Evolutionary conservation across 176 grass and related monocot species (phyloP), one percentile per base, ranked within the genome.

Genomic region (Luzula sylvatica): DNA sequence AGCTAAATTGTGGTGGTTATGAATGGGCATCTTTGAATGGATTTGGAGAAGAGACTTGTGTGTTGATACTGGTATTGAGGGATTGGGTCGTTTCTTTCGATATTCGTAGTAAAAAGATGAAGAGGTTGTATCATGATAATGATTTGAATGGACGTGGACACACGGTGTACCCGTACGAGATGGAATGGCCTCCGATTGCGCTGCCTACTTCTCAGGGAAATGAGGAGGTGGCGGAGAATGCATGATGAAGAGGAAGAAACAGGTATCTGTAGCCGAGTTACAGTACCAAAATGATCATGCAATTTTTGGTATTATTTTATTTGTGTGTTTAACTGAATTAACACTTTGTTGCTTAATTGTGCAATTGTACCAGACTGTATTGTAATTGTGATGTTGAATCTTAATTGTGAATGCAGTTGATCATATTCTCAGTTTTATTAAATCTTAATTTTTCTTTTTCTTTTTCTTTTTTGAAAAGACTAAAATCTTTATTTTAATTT

Each of bases 121-220:
- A 70, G 73, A 58, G 11, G 27, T 51, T 87, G 7, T 77, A 77
- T 72, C 50, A 1, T 25, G 82, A 67, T 20, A 14, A 45, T 1
- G 72, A 87, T 7, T 50, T 52, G n/a, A 3, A 0, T 3, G 21
- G 56, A 3, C 77, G 77, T 20, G 56, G 76, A 11, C 72, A 39
- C 0, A 56, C 28, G 17, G 56, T 87, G 14, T 81, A 46, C 50
- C 66, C 72, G 8, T 73, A 41, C 23, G 67, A 82, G 68, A 87
- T 87, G 82, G 38, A 45, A 7, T 81, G 82, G 82, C 77, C 76
- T 21, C 82, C 77, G 15, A 72, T 9, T 46, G 44, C 26, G 40
- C 53, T 53, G 60, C 13, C 41, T 17, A 52, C 23, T 3, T n/a
- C 50, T 1, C 8, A 2, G 9, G 46, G 16, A 26, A n/a, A 16